These are phyloP conservation scores for Blumeria hordei DNA, from an alignment of 2,329 filamentous ascomycete species.

Conservation along the genomic window DNA sequence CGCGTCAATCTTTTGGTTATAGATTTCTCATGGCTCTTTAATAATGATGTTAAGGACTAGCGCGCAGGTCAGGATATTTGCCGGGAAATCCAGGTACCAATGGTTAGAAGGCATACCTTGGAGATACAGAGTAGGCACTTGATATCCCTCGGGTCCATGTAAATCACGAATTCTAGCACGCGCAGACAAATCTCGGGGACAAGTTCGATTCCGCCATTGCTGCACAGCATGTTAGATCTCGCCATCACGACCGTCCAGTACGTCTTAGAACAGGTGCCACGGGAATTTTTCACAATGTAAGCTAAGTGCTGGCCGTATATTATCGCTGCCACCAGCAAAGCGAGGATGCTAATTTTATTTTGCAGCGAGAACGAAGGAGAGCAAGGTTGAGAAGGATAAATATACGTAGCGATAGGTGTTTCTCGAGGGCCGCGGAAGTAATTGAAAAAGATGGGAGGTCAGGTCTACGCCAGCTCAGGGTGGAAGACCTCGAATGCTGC, in stretches of 20 bases:
- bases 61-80: not conserved
- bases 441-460: too few relatives aligned
- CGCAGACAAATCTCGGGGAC: slow-evolving; percentile 7
- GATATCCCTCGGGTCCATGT: slow-evolving; percentile 5
- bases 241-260: not conserved
- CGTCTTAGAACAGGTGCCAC: too few relatives aligned
- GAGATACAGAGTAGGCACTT: slow-evolving; percentile 5
- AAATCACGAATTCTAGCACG: slow-evolving; percentile 6
- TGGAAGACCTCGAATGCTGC: too few relatives aligned
- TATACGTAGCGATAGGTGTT: too few relatives aligned
- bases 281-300: too few relatives aligned
- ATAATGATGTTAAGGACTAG: slow-evolving; percentile 7
- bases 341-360: too few relatives aligned
- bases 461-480: too few relatives aligned
- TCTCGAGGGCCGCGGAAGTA: too few relatives aligned
- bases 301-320: too few relatives aligned
- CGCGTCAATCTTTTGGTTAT: slow-evolving; percentile 3
- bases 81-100: not conserved
- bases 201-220: slow-evolving; percentile 4
- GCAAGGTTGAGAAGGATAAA: too few relatives aligned
- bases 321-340: too few relatives aligned
- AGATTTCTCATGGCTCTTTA: slow-evolving; percentile 8
- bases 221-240: slow-evolving; percentile 4
- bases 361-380: too few relatives aligned
- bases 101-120: slow-evolving; percentile 5